Evolutionary conservation across 441 rosid species (phyloP).

Genomic region (Pelargonium citronellum): DNA sequence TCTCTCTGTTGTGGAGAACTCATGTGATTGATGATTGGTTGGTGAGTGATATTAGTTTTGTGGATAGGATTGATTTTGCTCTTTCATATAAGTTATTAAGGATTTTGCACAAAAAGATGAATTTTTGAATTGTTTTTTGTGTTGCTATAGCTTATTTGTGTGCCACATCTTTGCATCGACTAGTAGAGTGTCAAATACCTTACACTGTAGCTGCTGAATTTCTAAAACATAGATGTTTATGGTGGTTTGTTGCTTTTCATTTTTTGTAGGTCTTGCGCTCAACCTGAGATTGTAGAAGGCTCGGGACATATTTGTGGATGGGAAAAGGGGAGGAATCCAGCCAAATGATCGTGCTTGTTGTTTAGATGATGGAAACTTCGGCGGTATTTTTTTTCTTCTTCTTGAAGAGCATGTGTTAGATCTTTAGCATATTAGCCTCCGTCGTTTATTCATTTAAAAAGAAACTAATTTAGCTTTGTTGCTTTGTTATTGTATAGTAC

Average conservation of each 20-base stretch:
- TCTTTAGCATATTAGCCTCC: not conserved
- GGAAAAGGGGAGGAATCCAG: not conserved
- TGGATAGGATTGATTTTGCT: not conserved
- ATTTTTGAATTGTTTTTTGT: not conserved
- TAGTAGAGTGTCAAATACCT: too few relatives aligned
- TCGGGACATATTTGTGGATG: not conserved
- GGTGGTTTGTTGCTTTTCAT: not conserved
- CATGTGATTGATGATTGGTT: not conserved
- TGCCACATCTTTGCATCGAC: not conserved
- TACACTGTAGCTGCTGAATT: too few relatives aligned
- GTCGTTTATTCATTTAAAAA: not conserved
- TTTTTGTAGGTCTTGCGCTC: not conserved
- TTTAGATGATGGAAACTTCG: slow-evolving; percentile 3
- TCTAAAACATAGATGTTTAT: not conserved
- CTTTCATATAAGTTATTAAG: not conserved
- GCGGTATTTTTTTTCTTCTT: not conserved
- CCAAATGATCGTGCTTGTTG: not conserved
- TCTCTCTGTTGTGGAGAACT: not conserved
- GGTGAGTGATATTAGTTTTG: slow-evolving; percentile 1
- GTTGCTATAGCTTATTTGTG: not conserved
- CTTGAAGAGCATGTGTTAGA: not conserved
- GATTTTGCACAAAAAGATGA: not conserved
- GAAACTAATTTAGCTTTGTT: not conserved
- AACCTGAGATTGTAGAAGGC: not conserved
- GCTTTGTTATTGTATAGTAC: not conserved